Base-by-base conservation (phyloP, 2,329 filamentous ascomycete genomes). In the Gaeumannomyces sp. region DNA sequence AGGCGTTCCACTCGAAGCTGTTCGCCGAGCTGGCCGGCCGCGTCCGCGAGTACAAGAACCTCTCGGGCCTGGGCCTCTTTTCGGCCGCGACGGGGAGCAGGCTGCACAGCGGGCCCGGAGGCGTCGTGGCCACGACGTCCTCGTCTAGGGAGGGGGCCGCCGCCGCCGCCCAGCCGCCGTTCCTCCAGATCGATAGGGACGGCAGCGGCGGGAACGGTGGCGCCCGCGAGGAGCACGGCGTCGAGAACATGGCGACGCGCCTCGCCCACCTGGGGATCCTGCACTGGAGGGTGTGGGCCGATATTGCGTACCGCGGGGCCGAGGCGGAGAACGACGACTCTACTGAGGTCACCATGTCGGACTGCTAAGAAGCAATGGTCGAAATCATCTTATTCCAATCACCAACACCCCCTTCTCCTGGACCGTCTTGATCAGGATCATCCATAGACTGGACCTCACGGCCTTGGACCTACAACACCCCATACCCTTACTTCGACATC, bases 201-300 rank as follows among this genome's bases (percentile, higher is more conserved):
- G 45, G 22, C 22, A 27, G n/a, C 11, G 19, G 33, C 11, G 25
- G 60, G 60, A 35, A 61, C 25, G 79, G 81, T 25, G 79, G 81
- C 64, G 74, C 76, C 11, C 79, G 82, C 59, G 83, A 85, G 62
- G 83, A 86, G 61, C 80, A 78, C 59, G 80, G 82, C 45, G 72
- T 90, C 53, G 81, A 83, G 59, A 88, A 92, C 66, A 85, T 97
- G 74, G 87, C 91, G 1, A 89, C 88, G 59, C 87, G 91, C 60
- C 82, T 97, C 62, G 89, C 92, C 7, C 94, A 97, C 72, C 86
- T 97, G 59, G 87, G 91, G 19, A 83, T 95, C 7, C 78, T 98
- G 29, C 93, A 97, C 76, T 97, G 93, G 93, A 85, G 91, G 61
- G 89, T 97, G 3, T 98, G 93, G 92, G 85, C 85, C 1, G 85